phyloP scores from a whole-genome alignment of 2,329 filamentous ascomycete genomes.

The Ceratocystiopsis minuta region DNA sequence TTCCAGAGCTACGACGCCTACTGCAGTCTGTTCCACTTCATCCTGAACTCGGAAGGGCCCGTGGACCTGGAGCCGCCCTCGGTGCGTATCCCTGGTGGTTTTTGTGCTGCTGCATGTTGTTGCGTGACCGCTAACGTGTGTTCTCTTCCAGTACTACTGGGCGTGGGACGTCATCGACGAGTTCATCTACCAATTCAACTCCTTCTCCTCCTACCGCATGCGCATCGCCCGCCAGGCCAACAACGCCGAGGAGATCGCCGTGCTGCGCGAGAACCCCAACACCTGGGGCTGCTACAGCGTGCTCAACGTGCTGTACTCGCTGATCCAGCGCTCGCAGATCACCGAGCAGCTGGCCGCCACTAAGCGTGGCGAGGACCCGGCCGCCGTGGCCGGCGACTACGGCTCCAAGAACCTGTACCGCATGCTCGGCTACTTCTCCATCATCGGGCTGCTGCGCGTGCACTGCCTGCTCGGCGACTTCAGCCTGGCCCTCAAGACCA shows the following conservation, averaged over 20 bases:
- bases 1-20: slow-evolving; percentile 99
- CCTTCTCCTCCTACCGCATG: slow-evolving; percentile 93
- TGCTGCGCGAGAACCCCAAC: slow-evolving; percentile 91
- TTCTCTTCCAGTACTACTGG: slow-evolving; percentile 68
- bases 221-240: slow-evolving; percentile 65
- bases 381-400: slow-evolving; percentile 82
- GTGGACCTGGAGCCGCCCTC: slow-evolving; percentile 93
- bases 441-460: slow-evolving; percentile 88
- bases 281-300: slow-evolving; percentile 99
- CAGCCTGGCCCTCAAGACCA: slow-evolving; percentile 92
- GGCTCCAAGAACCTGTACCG: slow-evolving; percentile 86
- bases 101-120: no score
- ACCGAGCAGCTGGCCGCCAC: slow-evolving; percentile 90
- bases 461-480: slow-evolving; percentile 96
- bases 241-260: slow-evolving; percentile 81
- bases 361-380: slow-evolving; percentile 82
- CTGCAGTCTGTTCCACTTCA: slow-evolving; percentile 98
- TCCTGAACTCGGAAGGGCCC: slow-evolving; percentile 96
- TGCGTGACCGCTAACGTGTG: slow-evolving; percentile 7
- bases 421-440: slow-evolving; percentile 98
- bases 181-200: slow-evolving; percentile 99
- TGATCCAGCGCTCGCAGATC: slow-evolving; percentile 96
- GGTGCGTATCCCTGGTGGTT: slow-evolving; percentile 25
- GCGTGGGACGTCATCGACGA: slow-evolving; percentile 99
- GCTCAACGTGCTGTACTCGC: slow-evolving; percentile 95